phyloP scores from a whole-genome alignment of 371 early-diverging fungal species.

The Cokeromyces recurvatus region DNA sequence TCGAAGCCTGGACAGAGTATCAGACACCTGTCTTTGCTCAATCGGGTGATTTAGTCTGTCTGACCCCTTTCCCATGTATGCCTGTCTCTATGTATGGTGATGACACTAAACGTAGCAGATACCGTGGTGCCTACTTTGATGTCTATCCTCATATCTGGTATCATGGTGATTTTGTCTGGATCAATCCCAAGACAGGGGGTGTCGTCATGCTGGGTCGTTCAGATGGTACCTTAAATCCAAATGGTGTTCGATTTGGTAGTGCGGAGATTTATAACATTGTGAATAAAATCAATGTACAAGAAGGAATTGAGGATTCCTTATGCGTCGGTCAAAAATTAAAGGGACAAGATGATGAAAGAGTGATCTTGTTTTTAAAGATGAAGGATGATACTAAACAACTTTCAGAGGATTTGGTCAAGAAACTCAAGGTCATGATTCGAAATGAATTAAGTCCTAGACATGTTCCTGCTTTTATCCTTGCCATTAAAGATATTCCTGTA shows the following conservation, averaged over 20 bases:
- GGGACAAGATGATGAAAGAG: conserved; percentile 83
- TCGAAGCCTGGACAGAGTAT: conserved; percentile 83
- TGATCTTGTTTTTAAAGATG: conserved; percentile 87
- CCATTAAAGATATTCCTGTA: conserved; percentile 84
- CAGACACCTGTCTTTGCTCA: conserved; percentile 68
- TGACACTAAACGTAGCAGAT: conserved; percentile 68
- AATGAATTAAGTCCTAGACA: conserved; percentile 86
- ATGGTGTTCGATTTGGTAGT: conserved; percentile 92
- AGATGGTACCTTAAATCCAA: conserved; percentile 96
- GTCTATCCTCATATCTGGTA: conserved; percentile 85
- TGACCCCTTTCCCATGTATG: conserved; percentile 94
- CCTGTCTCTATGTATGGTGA: conserved; percentile 91
- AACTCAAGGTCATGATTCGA: conserved; percentile 75
- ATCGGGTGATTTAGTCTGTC: conserved; percentile 91
- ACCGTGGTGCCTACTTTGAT: conserved; percentile 86
- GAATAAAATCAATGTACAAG: conserved; percentile 56
- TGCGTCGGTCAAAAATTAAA: conserved; percentile 82
- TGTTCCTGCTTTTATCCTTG: conserved; percentile 86
- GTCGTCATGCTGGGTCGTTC: conserved; percentile 93
- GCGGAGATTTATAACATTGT: conserved; percentile 94
- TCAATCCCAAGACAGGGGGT: conserved; percentile 85
- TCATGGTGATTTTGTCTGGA: conserved; percentile 92
- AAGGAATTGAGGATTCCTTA: conserved; percentile 37
- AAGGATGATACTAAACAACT: conserved; percentile 30
- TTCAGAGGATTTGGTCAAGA: conserved; percentile 45